Evolutionary conservation across 352 stramenopile genomes (phyloP), one percentile per base, ranked within the genome.

Genomic region (Pythium oligandrum): DNA sequence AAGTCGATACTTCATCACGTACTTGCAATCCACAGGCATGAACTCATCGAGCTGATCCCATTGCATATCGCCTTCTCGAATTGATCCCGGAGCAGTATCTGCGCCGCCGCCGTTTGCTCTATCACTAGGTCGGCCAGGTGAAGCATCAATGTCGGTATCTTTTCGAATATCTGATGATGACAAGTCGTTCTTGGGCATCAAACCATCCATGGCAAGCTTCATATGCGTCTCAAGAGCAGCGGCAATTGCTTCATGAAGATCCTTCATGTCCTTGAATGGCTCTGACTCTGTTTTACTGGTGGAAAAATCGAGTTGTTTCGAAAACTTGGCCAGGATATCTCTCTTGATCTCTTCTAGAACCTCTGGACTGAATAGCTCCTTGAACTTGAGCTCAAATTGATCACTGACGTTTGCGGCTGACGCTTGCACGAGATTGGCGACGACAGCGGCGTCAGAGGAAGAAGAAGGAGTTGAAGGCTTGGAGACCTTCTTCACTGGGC

Each of bases 301-400:
- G 3, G 40, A 40, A 3, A 53, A 47, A 11, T 54, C 54, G 7
- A 84, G 48, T 47, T 86, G 71, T 7, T 55, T 59, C 9, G 70
- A 77, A 2, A 89, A 51, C 30, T 79, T 78, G 6, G 73, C 64
- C 47, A 73, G 82, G 38, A 87, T 78, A 9, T 87, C 75, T 8
- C 75, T 66, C 60, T 86, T 87, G 44, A 89, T 78, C 10, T 73
- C 55, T 17, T 85, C 72, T 1, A 89, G 50, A 48, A 85, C 68
- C 32, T 78, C 61, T 0, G 63, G 42, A 10, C 66, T 86, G 32
- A 85, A 46, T 0, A 86, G 50, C 32, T 86, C 75, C 34, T 83
- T 84, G 34, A 74, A 77, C 0, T 73, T 67, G 31, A 79, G 36
- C n/a, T 75, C 72, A 7, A 58, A 51, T 4, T 64, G 50, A 35